A percentile compares a stretch with the other conserved stretches of the same genome.
Evolutionary conservation across 345 rosid genomes (phyloP).

Genomic region (Passiflora organensis): DNA sequence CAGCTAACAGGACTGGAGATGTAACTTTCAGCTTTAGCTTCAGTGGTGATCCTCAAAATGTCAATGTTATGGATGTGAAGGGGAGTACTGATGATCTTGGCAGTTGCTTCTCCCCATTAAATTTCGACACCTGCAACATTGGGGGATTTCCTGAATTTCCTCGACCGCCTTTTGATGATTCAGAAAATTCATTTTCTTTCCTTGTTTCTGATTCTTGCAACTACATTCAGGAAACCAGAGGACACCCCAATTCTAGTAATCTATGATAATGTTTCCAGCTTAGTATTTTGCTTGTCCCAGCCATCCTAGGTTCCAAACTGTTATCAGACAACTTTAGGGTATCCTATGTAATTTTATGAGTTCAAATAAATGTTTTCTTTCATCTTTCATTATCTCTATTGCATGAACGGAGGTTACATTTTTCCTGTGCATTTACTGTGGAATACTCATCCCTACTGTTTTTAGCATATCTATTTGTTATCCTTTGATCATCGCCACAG

Average conservation of each 20-base stretch:
- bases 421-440: too few relatives aligned
- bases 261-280: slow-evolving; percentile 21
- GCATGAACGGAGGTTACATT: too few relatives aligned
- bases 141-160: slow-evolving; percentile 79
- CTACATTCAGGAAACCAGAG: slow-evolving; percentile 51
- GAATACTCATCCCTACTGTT: too few relatives aligned
- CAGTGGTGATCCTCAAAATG: slow-evolving; percentile 18
- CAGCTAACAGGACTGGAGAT: slow-evolving; percentile 30
- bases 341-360: slow-evolving; percentile 19
- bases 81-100: slow-evolving; percentile 46
- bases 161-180: slow-evolving; percentile 68
- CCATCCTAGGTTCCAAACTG: slow-evolving; percentile 8
- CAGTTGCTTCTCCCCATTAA: slow-evolving; percentile 57
- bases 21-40: slow-evolving; percentile 35
- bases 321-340: slow-evolving; percentile 11
- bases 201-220: slow-evolving; percentile 62
- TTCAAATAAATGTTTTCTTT: slow-evolving; percentile 16
- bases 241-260: slow-evolving; percentile 32
- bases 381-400: too few relatives aligned
- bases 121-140: slow-evolving; percentile 65
- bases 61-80: slow-evolving; percentile 42
- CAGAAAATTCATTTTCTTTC: slow-evolving; percentile 68
- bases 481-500: too few relatives aligned
- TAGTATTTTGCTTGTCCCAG: slow-evolving; percentile 5
- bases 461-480: too few relatives aligned